phyloP scores from a whole-genome alignment of 2,329 filamentous ascomycete species.

The Rachicladosporium sp. region DNA sequence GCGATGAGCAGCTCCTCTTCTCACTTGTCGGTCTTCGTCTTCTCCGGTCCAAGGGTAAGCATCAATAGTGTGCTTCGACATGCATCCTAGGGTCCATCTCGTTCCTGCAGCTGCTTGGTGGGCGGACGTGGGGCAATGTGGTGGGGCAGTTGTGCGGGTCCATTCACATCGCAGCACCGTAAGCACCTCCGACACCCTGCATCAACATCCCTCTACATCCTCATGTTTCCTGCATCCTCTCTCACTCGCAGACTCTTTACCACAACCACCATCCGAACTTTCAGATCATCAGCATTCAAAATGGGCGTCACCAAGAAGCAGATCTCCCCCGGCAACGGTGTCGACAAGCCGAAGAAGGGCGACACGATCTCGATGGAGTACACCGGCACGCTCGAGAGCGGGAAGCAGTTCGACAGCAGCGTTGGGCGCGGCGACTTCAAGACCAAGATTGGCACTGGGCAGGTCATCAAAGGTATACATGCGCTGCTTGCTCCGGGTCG shows the following conservation, averaged over 20 bases:
- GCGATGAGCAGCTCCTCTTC: too few relatives aligned
- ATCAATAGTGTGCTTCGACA: too few relatives aligned
- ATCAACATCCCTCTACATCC: too few relatives aligned
- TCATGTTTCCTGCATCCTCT: too few relatives aligned
- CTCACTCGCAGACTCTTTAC: background rate
- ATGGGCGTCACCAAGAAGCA: constrained; percentile 57
- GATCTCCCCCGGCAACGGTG: constrained; percentile 48
- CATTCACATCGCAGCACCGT: too few relatives aligned
- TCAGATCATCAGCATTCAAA: constrained; percentile 4
- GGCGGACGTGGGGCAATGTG: too few relatives aligned
- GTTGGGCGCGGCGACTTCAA: constrained; percentile 64
- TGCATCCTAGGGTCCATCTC: too few relatives aligned
- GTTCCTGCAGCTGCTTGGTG: too few relatives aligned
- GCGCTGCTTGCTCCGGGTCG: background rate
- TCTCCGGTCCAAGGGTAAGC: too few relatives aligned
- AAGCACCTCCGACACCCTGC: too few relatives aligned
- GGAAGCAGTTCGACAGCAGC: constrained; percentile 79
- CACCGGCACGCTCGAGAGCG: constrained; percentile 70
- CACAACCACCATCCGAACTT: constrained; percentile 1
- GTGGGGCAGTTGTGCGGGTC: too few relatives aligned
- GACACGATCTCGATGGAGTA: constrained; percentile 81
- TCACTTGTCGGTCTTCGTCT: too few relatives aligned
- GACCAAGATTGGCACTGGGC: constrained; percentile 66
- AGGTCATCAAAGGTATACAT: constrained; percentile 69
- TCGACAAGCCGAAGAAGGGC: constrained; percentile 48